phyloP scores from a whole-genome alignment of 2,329 filamentous ascomycete species.

The Aureobasidium uvarum region DNA sequence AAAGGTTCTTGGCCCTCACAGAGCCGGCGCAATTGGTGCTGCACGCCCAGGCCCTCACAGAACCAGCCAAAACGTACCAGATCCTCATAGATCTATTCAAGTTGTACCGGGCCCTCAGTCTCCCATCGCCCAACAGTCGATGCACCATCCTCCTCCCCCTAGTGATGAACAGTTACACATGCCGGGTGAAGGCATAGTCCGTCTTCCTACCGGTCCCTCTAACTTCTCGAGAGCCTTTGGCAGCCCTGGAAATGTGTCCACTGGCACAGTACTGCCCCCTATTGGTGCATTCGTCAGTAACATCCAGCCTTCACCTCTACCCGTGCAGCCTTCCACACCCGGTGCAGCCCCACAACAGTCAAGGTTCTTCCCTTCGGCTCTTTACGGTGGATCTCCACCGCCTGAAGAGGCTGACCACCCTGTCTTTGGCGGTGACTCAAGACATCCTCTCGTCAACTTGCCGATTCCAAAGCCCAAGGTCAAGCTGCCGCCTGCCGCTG shows the following conservation, averaged over 20 bases:
- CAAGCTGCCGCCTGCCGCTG: conserved; percentile 66
- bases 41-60: conserved; percentile 6
- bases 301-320: conserved; percentile 23
- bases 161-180: conserved; percentile 30
- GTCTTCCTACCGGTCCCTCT: conserved; percentile 33
- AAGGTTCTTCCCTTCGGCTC: conserved; percentile 44
- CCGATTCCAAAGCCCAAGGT: conserved; percentile 73
- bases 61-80: background rate
- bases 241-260: conserved; percentile 26
- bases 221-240: conserved; percentile 7
- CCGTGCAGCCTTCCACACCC: conserved; percentile 8
- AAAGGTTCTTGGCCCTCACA: background rate
- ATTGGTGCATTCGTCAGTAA: conserved; percentile 31
- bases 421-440: conserved; percentile 65
- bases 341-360: conserved; percentile 32
- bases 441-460: conserved; percentile 66
- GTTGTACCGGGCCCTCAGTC: conserved; percentile 33
- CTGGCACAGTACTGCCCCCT: conserved; percentile 28
- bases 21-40: conserved; percentile 16
- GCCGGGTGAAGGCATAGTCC: conserved; percentile 35
- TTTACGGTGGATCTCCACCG: conserved; percentile 57
- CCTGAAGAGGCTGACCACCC: conserved; percentile 73
- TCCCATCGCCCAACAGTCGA: conserved; percentile 33
- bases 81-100: background rate
- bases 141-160: conserved; percentile 31